Evolutionary conservation across 768 basidiomycete genomes (phyloP), one percentile per base, ranked within the genome.

Genomic region (Obba rivulosa): DNA sequence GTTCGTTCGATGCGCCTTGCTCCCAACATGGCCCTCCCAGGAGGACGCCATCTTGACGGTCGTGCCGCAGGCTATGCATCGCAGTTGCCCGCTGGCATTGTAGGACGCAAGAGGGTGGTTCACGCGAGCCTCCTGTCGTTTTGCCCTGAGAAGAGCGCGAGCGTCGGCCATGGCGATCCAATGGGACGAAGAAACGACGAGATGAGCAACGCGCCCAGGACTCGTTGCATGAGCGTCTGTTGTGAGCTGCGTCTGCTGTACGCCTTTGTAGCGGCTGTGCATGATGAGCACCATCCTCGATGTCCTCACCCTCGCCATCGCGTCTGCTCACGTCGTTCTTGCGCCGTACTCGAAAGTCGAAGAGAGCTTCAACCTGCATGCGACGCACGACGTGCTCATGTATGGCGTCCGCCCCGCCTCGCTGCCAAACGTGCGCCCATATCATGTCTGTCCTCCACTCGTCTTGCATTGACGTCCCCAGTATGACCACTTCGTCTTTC

Each of bases 311-410:
- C 62, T 83, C 21, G 59, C 58, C 0, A 70, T 73, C 40, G 71
- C 73, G 45, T 87, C 81, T 76, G 56, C 61, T 1, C 86, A 95
- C 54, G 85, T 94, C 41, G 55, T 87, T 21, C 69, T 90, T 3
- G 79, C 89, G 2, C 95, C 96, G 0, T 92, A 87, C 63, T 88
- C 90, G 3, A 99, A 99, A 69, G 96, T 99, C 23, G 96, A 99
- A 66, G 96, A 99, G 68, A 89, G 87, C 60, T 97, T 97, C 74
- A 93, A 87, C 56, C 76, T 98, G 8, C 96, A 98, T 62, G 93
- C 91, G 0, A 77, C 76, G 0, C 91, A 96, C 60, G 96, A 99
- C 65, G 71, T 91, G 21, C 69, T 97, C 23, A 77, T 85, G 68
- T 83, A 92, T 59, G 92, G 93, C 2, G 62, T 81, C 16, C 41